A percentile compares a stretch with the other conserved stretches of the same genome.
Evolutionary conservation across 2,329 filamentous ascomycete species (phyloP).

Genomic region (Phaeoacremonium minimum): DNA sequence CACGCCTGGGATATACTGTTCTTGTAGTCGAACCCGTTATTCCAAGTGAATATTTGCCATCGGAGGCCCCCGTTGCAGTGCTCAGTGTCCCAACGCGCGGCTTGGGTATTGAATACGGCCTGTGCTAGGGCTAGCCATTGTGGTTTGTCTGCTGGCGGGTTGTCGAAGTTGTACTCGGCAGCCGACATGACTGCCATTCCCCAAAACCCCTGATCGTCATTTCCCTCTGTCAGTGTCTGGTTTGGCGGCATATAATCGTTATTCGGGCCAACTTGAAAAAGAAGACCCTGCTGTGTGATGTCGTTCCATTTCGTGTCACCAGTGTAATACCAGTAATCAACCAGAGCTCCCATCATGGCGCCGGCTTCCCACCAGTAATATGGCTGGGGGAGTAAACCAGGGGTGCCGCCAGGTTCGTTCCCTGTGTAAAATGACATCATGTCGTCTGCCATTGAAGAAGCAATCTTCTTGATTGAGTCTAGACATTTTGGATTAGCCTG

Average conservation of each 20-base stretch:
- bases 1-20: conserved; percentile 43
- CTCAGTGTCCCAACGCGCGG: conserved; percentile 62
- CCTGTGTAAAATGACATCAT: conserved; percentile 45
- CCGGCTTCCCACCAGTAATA: conserved; percentile 71
- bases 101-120: conserved; percentile 73
- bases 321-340: conserved; percentile 85
- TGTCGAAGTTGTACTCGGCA: conserved; percentile 60
- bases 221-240: conserved; percentile 62
- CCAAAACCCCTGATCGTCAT: conserved; percentile 72
- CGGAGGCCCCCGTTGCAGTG: conserved; percentile 67
- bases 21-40: conserved; percentile 59
- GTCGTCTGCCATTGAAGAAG: conserved; percentile 47
- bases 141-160: conserved; percentile 48
- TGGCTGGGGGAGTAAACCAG: conserved; percentile 46
- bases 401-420: conserved; percentile 42
- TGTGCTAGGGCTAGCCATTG: conserved; percentile 67
- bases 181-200: conserved; percentile 63
- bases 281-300: conserved; percentile 61
- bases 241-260: conserved; percentile 72
- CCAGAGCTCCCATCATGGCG: conserved; percentile 64
- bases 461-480: conserved; percentile 46
- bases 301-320: conserved; percentile 69
- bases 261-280: conserved; percentile 67
- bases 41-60: conserved; percentile 80
- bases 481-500: too few relatives aligned